Conservation (phyloP, 805 yeast genomes). For the Metschnikowia colocasiae region DNA sequence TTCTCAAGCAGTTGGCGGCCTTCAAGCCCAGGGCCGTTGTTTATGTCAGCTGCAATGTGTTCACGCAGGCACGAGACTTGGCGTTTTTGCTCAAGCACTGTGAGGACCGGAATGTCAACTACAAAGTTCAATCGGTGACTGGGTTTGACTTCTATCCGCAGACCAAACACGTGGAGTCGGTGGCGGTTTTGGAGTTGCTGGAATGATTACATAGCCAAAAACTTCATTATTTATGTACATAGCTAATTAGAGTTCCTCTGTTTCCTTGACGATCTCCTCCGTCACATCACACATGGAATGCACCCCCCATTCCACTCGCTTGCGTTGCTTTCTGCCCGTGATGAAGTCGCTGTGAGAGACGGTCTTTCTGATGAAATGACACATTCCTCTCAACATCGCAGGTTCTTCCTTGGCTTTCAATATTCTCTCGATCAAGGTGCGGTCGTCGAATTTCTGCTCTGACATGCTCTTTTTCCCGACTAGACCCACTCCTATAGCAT, state of each 20-base stretch:
- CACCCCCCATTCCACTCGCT: constrained; percentile 66
- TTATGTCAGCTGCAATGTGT: constrained; percentile 45
- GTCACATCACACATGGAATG: constrained; percentile 52
- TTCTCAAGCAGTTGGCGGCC: constrained; percentile 33
- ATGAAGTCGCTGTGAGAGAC: constrained; percentile 46
- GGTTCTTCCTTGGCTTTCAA: constrained; percentile 57
- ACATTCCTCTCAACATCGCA: constrained; percentile 61
- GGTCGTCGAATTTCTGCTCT: constrained; percentile 45
- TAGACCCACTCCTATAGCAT: constrained; percentile 42
- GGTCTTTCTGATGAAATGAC: constrained; percentile 51
- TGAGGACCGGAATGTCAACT: constrained; percentile 10
- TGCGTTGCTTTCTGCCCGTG: constrained; percentile 50
- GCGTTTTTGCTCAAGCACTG: constrained; percentile 26
- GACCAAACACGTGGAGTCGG: constrained; percentile 56
- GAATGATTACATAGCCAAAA: too few species aligned
- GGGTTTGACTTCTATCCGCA: constrained; percentile 54
- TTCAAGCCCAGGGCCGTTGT: constrained; percentile 37
- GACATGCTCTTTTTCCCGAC: constrained; percentile 25
- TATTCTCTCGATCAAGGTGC: constrained; percentile 44
- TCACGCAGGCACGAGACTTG: constrained; percentile 45
- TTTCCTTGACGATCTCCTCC: constrained; percentile 35
- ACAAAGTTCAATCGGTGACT: constrained; percentile 21
- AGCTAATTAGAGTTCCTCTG: neutral
- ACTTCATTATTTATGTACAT: neutral
- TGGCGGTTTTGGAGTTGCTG: constrained; percentile 40